These are phyloP conservation scores for Macrocybe gigantea DNA, from an alignment of 768 basidiomycete species.

Conservation along the genomic window DNA sequence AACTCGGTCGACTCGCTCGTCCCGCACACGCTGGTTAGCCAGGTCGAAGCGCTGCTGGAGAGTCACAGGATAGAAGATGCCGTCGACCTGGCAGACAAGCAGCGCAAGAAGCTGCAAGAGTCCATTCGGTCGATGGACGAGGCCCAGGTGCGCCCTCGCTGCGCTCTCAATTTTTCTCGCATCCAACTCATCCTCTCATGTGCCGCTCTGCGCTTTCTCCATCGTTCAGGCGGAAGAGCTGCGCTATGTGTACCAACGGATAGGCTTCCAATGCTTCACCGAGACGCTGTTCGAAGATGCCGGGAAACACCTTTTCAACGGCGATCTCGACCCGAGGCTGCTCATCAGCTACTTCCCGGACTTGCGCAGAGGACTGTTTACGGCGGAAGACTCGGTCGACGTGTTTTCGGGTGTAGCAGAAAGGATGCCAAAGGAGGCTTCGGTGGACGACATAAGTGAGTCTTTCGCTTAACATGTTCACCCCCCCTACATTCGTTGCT, in stretches of 20 bases:
- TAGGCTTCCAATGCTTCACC: slow-evolving; percentile 73
- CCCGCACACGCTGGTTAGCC: slow-evolving; percentile 66
- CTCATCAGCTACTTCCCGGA: slow-evolving; percentile 77
- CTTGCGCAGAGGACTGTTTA: slow-evolving; percentile 62
- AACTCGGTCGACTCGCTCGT: slow-evolving; percentile 62
- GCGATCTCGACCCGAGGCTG: slow-evolving; percentile 79
- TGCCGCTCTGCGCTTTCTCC: neutral
- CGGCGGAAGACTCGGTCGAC: slow-evolving; percentile 48
- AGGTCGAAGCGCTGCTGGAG: slow-evolving; percentile 63
- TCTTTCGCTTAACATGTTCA: slow-evolving; percentile 17
- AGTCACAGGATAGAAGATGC: slow-evolving; percentile 63
- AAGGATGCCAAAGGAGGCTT: slow-evolving; percentile 60
- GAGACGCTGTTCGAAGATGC: slow-evolving; percentile 86
- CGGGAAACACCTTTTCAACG: slow-evolving; percentile 68
- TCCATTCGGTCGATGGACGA: slow-evolving; percentile 43
- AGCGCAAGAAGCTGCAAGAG: slow-evolving; percentile 48
- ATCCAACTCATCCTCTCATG: neutral
- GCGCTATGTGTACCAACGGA: slow-evolving; percentile 72
- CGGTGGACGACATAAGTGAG: slow-evolving; percentile 86
- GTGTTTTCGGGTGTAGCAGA: slow-evolving; percentile 74
- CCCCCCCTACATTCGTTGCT: slow-evolving; percentile 6
- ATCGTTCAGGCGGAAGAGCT: slow-evolving; percentile 55
- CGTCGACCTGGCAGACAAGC: slow-evolving; percentile 52
- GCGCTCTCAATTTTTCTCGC: neutral
- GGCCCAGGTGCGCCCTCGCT: slow-evolving; percentile 41